Conservation (phyloP, 2,329 filamentous ascomycete species). For the Mollisia scopiformis region DNA sequence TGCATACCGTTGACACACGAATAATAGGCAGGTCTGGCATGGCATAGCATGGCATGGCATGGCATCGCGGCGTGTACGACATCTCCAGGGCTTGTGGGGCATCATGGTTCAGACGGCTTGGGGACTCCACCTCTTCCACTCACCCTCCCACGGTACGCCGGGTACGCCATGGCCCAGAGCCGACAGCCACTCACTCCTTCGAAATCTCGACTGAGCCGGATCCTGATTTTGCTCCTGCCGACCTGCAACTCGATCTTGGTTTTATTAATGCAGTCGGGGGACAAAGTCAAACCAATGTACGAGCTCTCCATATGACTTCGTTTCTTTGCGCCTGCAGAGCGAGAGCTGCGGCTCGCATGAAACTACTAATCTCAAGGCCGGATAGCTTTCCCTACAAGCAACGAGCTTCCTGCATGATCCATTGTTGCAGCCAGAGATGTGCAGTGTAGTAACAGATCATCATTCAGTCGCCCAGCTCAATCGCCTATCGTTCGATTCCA, state of each 20-base stretch:
- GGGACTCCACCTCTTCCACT: background rate
- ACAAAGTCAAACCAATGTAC: background rate
- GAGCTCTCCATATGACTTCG: background rate
- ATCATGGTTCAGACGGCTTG: background rate
- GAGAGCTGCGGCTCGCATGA: background rate
- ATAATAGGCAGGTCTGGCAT: slow-evolving; percentile 1
- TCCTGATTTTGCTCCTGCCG: too few relatives aligned
- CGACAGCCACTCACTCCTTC: too few relatives aligned
- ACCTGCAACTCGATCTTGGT: too few relatives aligned
- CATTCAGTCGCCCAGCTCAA: too few relatives aligned
- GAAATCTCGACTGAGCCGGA: too few relatives aligned
- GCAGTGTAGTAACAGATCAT: slow-evolving; percentile 8
- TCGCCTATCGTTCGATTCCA: too few relatives aligned
- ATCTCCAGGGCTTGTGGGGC: too few relatives aligned
- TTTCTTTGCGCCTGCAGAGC: background rate
- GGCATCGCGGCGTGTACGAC: background rate
- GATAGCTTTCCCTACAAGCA: background rate
- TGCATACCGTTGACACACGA: slow-evolving; percentile 9
- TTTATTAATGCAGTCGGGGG: background rate
- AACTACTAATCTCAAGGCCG: slow-evolving; percentile 1
- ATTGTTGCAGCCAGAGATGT: background rate
- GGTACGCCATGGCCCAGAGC: too few relatives aligned
- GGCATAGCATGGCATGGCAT: background rate
- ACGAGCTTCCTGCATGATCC: background rate
- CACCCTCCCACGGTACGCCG: too few relatives aligned